A percentile compares a stretch with the other conserved stretches of the same genome.
Evolutionary conservation across 139 green algal species (phyloP).

Genomic region (Parachlorella kessleri): DNA sequence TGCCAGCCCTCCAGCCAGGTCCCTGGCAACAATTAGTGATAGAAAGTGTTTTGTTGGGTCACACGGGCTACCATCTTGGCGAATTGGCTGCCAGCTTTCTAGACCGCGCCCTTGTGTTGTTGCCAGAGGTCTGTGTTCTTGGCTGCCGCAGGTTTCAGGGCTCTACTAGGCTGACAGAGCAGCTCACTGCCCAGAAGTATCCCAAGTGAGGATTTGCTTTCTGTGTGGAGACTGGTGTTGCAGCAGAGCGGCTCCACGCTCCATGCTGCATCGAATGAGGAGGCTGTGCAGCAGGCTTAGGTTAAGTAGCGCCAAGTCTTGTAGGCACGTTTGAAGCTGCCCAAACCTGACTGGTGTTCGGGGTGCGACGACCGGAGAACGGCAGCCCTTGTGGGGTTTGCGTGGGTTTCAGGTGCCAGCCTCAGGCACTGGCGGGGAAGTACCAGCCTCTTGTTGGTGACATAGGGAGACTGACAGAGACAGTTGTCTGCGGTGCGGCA

Average conservation of each 20-base stretch:
- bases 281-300: not conserved
- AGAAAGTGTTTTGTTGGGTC: no score
- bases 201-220: slow-evolving; percentile 9
- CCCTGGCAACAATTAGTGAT: no score
- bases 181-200: slow-evolving; percentile 36
- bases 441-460: not conserved
- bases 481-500: slow-evolving; percentile 1
- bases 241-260: not conserved
- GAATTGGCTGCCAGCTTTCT: no score
- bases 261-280: not conserved
- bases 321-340: not conserved
- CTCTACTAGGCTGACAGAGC: slow-evolving; percentile 38
- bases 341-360: not conserved
- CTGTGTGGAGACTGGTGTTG: not conserved
- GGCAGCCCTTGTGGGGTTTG: not conserved
- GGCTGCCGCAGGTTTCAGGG: no score
- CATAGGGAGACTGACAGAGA: no score
- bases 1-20: no score
- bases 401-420: not conserved
- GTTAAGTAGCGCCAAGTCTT: no score
- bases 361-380: not conserved
- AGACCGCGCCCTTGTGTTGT: no score
- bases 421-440: not conserved
- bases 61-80: no score
- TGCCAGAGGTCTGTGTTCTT: no score